These are phyloP conservation scores for Forsythia viridissima DNA, from an alignment of 257 asterid genomes.

Conservation along the genomic window DNA sequence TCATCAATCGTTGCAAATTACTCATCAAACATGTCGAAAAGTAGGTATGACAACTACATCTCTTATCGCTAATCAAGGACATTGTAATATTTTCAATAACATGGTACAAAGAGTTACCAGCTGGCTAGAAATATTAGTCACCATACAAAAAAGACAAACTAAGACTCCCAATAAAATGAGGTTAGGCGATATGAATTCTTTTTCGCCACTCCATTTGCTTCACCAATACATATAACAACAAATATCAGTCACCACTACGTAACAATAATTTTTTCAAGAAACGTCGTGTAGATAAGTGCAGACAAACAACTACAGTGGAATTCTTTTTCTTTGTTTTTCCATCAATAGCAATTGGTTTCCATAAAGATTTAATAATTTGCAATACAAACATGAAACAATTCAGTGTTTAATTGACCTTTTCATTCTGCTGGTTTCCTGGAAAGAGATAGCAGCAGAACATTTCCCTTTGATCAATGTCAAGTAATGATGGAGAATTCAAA, in stretches of 20 bases:
- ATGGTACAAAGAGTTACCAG: not conserved
- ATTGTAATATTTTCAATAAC: too few relatives aligned
- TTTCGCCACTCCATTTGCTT: not conserved
- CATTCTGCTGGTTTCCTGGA: conserved; percentile 59
- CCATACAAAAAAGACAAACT: not conserved
- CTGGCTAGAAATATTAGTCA: not conserved
- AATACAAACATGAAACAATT: conserved; percentile 8
- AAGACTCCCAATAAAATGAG: not conserved
- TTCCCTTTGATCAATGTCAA: conserved; percentile 71
- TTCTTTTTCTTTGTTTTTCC: not conserved
- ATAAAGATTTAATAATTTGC: conserved; percentile 13
- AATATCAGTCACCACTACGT: not conserved
- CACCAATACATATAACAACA: not conserved
- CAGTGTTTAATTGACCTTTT: conserved; percentile 46
- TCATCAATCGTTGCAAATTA: not conserved
- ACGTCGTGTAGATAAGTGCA: not conserved
- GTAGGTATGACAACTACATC: too few relatives aligned
- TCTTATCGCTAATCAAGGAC: not conserved
- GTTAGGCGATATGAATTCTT: not conserved
- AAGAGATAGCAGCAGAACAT: conserved; percentile 76
- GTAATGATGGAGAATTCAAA: conserved; percentile 61
- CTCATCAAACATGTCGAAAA: not conserved
- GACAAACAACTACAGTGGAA: not conserved
- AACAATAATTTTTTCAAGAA: not conserved
- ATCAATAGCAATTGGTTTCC: not conserved